Base-by-base conservation (phyloP, 805 yeast species). In the Schwanniomyces vanrijiae region DNA sequence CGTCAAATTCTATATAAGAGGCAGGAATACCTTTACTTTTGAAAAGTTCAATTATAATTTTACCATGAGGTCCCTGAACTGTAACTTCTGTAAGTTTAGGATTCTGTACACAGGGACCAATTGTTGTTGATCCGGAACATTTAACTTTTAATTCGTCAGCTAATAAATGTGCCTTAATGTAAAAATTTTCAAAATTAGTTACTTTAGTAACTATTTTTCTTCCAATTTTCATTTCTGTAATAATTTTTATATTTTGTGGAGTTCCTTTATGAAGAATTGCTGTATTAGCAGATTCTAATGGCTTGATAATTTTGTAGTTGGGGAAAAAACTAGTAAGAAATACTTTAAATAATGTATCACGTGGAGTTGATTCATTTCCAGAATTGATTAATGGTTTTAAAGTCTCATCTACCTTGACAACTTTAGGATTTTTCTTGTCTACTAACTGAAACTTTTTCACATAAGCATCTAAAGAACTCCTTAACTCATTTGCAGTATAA, bases 21-120 rank as follows among this genome's bases (percentile, higher is more conserved):
- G 76, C 62, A 20, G 86, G 84, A 21, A 92, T 66, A 0, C 96
- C 96, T 48, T 81, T 71, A 4, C 68, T 69, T 38, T 69, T 75
- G 47, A 91, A 66, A 39, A 84, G 62, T 2, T 83, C 84, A n/a
- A 75, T 68, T 9, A 86, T 80, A 0, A 76, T 62, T 40, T 80
- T 77, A 20, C 83, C 82, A 61, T 92, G 98, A 2, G 92, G 87
- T 0, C 99, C 99, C 68, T 94, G 98, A 2, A 94, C 96, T 40
- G 83, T 77, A 3, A 94, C 90, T 56, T 88, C 95, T 35, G 74
- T 64, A 0, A 77, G 58, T 33, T 75, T 77, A 4, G 84, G 84
- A 43, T 80, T 77, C 34, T 78, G 79, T 13, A 72, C 70, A 37
- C 81, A 78, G 24, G 80, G 82, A 0, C 84, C 85, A 9, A 88